Evolutionary conservation across 768 basidiomycete species (phyloP).

Genomic region (Leucosporidium scottii): DNA sequence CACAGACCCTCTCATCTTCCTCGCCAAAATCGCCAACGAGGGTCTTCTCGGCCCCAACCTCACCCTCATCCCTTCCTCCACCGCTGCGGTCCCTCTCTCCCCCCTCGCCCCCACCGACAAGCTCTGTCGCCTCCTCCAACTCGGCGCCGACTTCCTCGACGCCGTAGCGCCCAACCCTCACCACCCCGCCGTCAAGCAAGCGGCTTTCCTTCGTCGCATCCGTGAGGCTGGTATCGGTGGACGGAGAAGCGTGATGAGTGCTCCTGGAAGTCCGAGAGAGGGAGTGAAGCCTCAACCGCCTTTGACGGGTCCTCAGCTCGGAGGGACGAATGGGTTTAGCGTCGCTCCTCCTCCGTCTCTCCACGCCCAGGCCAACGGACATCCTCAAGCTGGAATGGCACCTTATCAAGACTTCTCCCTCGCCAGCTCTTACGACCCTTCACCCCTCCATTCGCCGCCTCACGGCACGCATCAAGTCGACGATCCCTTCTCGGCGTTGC

Average conservation of each 20-base stretch:
- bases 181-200: slow-evolving; percentile 27
- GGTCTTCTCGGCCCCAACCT: slow-evolving; percentile 28
- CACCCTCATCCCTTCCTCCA: slow-evolving; percentile 12
- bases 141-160: slow-evolving; percentile 31
- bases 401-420: not conserved
- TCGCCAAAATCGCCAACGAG: slow-evolving; percentile 30
- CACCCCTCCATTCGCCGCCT: not conserved
- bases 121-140: slow-evolving; percentile 29
- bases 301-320: slow-evolving; percentile 14
- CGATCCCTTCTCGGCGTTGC: slow-evolving; percentile 21
- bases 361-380: not conserved
- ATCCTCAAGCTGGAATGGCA: too few species aligned
- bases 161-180: slow-evolving; percentile 26
- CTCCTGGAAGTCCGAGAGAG: not conserved
- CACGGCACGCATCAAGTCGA: not conserved
- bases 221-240: slow-evolving; percentile 29
- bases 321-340: slow-evolving; percentile 14
- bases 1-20: slow-evolving; percentile 23
- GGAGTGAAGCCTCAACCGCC: not conserved
- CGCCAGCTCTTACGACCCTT: not conserved
- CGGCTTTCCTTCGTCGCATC: slow-evolving; percentile 29
- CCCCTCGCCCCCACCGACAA: slow-evolving; percentile 21
- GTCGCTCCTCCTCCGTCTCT: slow-evolving; percentile 10
- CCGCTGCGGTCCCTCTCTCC: slow-evolving; percentile 1
- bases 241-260: slow-evolving; percentile 2